Percentiles rank a stretch among this genome's conserved stretches.
Conservation (phyloP, 306 rosid species). For the Luffa acutangula region DNA sequence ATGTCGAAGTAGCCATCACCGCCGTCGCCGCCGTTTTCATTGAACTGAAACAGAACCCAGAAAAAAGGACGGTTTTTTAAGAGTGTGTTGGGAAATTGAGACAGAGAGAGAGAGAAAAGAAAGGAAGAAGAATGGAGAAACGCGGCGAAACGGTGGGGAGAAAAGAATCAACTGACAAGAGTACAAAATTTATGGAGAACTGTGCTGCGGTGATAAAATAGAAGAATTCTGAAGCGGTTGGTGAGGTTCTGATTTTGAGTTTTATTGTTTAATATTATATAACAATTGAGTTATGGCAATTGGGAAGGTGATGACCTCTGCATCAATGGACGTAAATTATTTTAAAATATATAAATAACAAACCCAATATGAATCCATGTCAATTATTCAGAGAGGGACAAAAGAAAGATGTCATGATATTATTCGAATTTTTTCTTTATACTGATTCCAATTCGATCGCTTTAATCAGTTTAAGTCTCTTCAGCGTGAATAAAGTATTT, state of each 20-base stretch:
- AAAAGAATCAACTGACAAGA: background rate
- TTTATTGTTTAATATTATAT: background rate
- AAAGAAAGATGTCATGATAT: background rate
- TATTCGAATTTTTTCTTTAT: background rate
- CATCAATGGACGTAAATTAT: background rate
- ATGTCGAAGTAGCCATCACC: background rate
- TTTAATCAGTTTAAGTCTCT: background rate
- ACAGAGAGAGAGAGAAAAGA: background rate
- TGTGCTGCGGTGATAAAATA: background rate
- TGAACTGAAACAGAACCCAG: background rate
- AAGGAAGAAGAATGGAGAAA: background rate
- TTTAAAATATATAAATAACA: background rate
- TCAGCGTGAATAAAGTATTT: background rate
- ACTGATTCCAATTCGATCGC: background rate
- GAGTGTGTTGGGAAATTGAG: background rate
- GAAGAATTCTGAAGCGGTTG: background rate
- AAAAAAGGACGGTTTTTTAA: background rate
- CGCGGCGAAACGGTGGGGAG: conserved; percentile 6
- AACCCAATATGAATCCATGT: background rate
- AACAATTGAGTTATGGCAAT: background rate
- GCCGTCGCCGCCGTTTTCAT: background rate
- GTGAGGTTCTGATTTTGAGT: background rate
- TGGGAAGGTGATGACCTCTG: background rate
- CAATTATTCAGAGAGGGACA: background rate
- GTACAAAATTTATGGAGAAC: background rate